Base-by-base conservation (phyloP, 2,329 filamentous ascomycete genomes). In the Paracamarosporium sp. region DNA sequence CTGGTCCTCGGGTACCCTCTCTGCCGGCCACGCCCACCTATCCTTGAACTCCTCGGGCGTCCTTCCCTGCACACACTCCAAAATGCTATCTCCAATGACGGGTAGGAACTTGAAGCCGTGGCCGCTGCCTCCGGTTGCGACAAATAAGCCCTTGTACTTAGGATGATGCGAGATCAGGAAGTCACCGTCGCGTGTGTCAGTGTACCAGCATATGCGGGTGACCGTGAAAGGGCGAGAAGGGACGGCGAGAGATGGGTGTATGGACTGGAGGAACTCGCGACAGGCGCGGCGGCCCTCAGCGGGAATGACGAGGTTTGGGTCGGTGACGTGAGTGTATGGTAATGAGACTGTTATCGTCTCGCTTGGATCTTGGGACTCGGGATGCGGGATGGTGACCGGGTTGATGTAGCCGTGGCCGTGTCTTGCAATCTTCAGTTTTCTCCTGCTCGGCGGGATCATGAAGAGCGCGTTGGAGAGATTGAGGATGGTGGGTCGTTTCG, bases 401-500 rank as follows among this genome's bases (percentile, higher is more conserved):
- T 84, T 83, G 13, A 73, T 69, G 63, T 83, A 84, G 53, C 82
- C 82, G 65, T 82, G 80, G 60, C 76, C 77, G 61, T 84, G 81
- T n/a, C 81, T 73, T 5, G 81, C 82, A 38, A 83, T 68, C 67
- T 84, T 84, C 44, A 84, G 72, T 6, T 76, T 60, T 25, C 72
- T 67, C 24, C 74, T 66, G 1, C 73, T 77, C 0, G 91, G 90
- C 4, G 90, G 89, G 61, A 93, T 90, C 72, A 91, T 83, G 80
- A 93, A 94, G 57, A 90, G 82, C 8, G 90, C 90, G 1, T 83
- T 86, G 47, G 82, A 85, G 63, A 93, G 81, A 77, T 92, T 92
- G 38, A 94, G 78, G 22, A 91, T 78, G 1, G 92, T 90, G 0
- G 93, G 93, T 69, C 88, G 87, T 31, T 85, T 78, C 40, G 80